phyloP scores from a whole-genome alignment of 257 asterid species.

The Solanum medicagineum region DNA sequence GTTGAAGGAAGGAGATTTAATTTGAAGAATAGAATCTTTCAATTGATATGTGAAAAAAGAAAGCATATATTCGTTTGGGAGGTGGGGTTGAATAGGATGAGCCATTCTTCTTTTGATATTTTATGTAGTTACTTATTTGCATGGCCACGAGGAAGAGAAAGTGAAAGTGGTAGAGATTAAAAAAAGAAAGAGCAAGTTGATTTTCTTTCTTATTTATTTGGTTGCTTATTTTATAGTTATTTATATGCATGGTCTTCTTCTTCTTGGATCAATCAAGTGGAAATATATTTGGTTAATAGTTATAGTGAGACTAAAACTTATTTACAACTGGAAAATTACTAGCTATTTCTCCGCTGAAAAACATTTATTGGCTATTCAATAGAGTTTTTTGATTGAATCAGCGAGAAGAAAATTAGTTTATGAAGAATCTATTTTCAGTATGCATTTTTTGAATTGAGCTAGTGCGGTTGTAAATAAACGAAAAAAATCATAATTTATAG shows the following conservation, averaged over 20 bases:
- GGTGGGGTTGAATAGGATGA: constrained; percentile 1
- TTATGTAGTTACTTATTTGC: background rate
- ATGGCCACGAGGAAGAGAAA: background rate
- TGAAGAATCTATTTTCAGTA: too few relatives aligned
- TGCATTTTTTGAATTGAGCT: too few relatives aligned
- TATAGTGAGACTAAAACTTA: background rate
- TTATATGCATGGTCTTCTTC: too few relatives aligned
- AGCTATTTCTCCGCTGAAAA: too few relatives aligned
- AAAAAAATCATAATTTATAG: too few relatives aligned
- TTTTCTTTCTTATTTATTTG: background rate
- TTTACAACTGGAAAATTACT: too few relatives aligned
- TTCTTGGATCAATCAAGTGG: background rate
- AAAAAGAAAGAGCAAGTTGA: background rate
- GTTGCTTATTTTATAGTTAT: too few relatives aligned
- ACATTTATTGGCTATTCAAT: too few relatives aligned
- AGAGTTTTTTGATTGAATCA: too few relatives aligned
- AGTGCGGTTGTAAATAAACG: too few relatives aligned
- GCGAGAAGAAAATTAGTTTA: too few relatives aligned
- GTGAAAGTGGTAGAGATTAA: background rate
- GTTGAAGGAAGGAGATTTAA: background rate
- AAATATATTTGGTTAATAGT: background rate
- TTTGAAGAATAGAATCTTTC: constrained; percentile 15
- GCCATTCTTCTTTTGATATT: constrained; percentile 5
- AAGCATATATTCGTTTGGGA: constrained; percentile 25
- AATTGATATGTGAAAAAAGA: constrained; percentile 35